These are phyloP conservation scores for Pythium dissotocum DNA, from an alignment of 352 stramenopile species.

Conservation along the genomic window DNA sequence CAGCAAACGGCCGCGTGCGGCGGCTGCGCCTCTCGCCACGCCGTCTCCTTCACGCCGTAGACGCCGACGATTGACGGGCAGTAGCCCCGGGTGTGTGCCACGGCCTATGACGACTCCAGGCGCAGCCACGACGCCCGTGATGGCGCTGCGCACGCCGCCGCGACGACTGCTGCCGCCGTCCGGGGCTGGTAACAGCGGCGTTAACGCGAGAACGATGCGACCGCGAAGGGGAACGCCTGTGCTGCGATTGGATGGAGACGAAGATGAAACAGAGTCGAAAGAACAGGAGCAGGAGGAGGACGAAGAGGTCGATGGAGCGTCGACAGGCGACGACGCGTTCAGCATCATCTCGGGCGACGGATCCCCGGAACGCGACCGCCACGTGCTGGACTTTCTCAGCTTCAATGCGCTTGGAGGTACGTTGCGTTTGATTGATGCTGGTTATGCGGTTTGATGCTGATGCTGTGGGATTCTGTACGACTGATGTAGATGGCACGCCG, in stretches of 20 bases:
- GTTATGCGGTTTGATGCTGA: neutral
- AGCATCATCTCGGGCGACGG: conserved; percentile 56
- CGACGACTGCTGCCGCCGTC: conserved; percentile 18
- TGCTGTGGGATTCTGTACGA: neutral
- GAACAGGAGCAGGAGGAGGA: conserved; percentile 26
- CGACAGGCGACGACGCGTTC: conserved; percentile 37
- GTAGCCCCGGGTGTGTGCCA: conserved; percentile 27
- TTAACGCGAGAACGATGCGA: conserved; percentile 5
- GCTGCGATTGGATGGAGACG: conserved; percentile 16
- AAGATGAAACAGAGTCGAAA: conserved; percentile 8
- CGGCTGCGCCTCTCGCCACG: conserved; percentile 3
- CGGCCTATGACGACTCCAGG: neutral
- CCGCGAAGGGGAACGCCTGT: conserved; percentile 9
- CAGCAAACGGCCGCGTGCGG: conserved; percentile 12
- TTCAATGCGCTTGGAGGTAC: conserved; percentile 30
- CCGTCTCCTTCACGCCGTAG: conserved; percentile 28
- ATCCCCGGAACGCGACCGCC: conserved; percentile 23
- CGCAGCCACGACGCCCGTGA: conserved; percentile 9
- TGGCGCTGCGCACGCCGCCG: conserved; percentile 21
- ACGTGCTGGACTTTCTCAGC: conserved; percentile 52
- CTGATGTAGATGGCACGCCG: conserved; percentile 16
- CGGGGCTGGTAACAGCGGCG: neutral
- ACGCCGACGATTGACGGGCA: conserved; percentile 22
- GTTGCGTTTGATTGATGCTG: neutral
- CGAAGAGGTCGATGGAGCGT: conserved; percentile 26